Percentiles rank a stretch among this genome's conserved stretches.
These are phyloP conservation scores for Candida golubevii DNA, from an alignment of 805 yeast species.

Conservation along the genomic window DNA sequence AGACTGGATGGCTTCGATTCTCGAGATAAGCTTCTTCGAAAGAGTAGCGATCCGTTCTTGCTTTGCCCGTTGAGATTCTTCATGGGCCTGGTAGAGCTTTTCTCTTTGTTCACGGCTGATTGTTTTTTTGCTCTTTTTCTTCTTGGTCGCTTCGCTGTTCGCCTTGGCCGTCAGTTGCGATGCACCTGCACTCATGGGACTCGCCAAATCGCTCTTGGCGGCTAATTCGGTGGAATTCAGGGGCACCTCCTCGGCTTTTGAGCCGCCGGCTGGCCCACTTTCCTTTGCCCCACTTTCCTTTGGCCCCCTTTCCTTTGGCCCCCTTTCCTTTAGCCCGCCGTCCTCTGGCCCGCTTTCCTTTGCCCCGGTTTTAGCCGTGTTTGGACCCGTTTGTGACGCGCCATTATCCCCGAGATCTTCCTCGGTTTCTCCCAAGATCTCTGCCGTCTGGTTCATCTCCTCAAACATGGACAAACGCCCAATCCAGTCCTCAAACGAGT, in stretches of 20 bases:
- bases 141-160: slow-evolving; percentile 21
- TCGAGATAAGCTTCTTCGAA: slow-evolving; percentile 42
- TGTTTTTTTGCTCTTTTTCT: slow-evolving; percentile 29
- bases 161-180: slow-evolving; percentile 1
- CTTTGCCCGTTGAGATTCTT: slow-evolving; percentile 50
- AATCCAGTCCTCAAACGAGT: slow-evolving; percentile 71
- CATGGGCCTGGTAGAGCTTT: slow-evolving; percentile 46
- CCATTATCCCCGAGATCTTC: slow-evolving; percentile 27
- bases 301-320: too few species aligned
- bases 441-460: slow-evolving; percentile 66
- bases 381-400: background rate
- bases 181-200: too few species aligned
- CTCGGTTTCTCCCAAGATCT: slow-evolving; percentile 34
- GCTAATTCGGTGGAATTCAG: background rate
- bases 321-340: too few species aligned
- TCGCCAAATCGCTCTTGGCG: background rate
- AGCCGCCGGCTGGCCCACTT: too few species aligned
- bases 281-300: too few species aligned
- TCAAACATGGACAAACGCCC: slow-evolving; percentile 81
- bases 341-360: too few species aligned
- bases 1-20: slow-evolving; percentile 48
- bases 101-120: slow-evolving; percentile 41
- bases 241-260: background rate
- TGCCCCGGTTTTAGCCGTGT: background rate
- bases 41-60: slow-evolving; percentile 48